Percentiles rank a stretch among this genome's conserved stretches.
Conservation (phyloP, 2,329 filamentous ascomycete genomes). For the Cordyceps militaris region DNA sequence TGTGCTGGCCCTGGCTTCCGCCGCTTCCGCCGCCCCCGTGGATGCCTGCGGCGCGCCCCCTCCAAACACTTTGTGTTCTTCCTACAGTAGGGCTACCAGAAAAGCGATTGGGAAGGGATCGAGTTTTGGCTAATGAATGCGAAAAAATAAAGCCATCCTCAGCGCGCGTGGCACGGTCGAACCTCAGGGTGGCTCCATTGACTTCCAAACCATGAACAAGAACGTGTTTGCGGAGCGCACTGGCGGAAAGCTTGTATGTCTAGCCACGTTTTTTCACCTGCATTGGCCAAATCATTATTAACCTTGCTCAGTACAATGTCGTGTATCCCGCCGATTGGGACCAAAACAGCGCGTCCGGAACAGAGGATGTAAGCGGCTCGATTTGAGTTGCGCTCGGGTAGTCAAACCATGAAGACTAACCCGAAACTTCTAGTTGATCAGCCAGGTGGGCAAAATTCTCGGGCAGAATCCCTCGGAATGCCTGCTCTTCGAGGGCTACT, state of each 20-base stretch:
- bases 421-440: not conserved
- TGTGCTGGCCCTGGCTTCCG: not conserved
- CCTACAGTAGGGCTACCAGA: not conserved
- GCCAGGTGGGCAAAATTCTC: constrained; percentile 3
- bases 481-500: constrained; percentile 14
- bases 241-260: constrained; percentile 12
- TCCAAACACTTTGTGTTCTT: not conserved
- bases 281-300: not conserved
- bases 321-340: constrained; percentile 9
- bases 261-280: not conserved
- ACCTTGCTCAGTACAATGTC: constrained; percentile 6
- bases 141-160: constrained; percentile 12
- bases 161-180: constrained; percentile 12
- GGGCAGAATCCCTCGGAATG: constrained; percentile 1
- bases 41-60: not conserved
- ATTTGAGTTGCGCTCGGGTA: not conserved
- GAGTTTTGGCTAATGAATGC: not conserved
- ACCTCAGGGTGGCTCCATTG: constrained; percentile 8
- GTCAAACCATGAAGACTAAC: not conserved
- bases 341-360: constrained; percentile 8
- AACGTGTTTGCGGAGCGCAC: not conserved
- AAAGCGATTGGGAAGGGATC: not conserved
- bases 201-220: constrained; percentile 12
- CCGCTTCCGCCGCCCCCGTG: not conserved
- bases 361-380: constrained; percentile 9